These are phyloP conservation scores for Elaeagnus macrophylla DNA, from an alignment of 306 rosid species.

Conservation along the genomic window DNA sequence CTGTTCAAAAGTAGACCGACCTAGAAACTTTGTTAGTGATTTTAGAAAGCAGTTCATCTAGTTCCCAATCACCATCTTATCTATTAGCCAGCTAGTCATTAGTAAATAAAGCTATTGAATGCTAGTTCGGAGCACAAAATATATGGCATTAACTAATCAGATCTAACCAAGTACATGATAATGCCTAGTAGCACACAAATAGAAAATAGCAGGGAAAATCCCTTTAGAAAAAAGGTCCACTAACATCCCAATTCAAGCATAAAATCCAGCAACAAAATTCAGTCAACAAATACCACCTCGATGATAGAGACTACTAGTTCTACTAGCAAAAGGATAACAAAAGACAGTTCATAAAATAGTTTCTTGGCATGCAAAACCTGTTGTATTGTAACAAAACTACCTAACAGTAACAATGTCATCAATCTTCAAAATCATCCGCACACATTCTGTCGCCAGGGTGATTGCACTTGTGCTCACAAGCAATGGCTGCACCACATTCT, in stretches of 20 bases:
- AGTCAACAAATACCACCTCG: constrained; percentile 8
- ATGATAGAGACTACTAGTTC: constrained; percentile 9
- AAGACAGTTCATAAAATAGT: constrained; percentile 4
- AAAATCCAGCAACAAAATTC: constrained; percentile 22
- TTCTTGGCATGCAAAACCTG: constrained; percentile 1
- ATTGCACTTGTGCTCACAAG: constrained; percentile 95
- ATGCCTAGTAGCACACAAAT: constrained; percentile 5
- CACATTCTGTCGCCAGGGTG: constrained; percentile 89
- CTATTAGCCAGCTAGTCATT: background rate
- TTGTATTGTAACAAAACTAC: constrained; percentile 22
- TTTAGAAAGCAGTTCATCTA: too few species aligned
- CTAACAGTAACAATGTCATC: constrained; percentile 97
- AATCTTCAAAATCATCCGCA: constrained; percentile 97
- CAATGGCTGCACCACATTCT: constrained; percentile 99
- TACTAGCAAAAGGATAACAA: constrained; percentile 6
- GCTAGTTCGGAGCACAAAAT: too few species aligned
- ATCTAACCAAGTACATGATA: background rate
- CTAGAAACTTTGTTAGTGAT: too few species aligned
- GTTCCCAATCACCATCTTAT: background rate
- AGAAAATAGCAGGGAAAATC: constrained; percentile 14
- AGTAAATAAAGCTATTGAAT: background rate
- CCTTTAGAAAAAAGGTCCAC: constrained; percentile 7
- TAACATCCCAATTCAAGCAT: constrained; percentile 5
- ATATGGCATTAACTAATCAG: background rate
- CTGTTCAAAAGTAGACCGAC: background rate